Base-by-base conservation (phyloP, 169 alveolate genomes). In the Hammondia hammondi region DNA sequence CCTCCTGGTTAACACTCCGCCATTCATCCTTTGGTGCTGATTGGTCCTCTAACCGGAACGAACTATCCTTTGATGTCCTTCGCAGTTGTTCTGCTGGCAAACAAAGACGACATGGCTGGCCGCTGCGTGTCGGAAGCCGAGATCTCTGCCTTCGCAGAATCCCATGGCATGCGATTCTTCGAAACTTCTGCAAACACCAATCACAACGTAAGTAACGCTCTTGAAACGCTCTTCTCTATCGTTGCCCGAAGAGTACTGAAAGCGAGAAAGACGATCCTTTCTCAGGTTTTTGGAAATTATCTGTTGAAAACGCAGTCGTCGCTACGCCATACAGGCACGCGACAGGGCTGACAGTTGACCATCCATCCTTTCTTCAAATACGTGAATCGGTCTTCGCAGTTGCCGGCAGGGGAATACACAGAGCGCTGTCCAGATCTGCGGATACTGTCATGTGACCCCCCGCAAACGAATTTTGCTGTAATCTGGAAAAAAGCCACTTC, bases 131-230 rank as follows among this genome's bases (percentile, higher is more conserved):
- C 95, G 57, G 24, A 95, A 5, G 94, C 91, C 35, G 98, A 97
- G 46, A 98, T 95, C 14, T 84, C 89, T 48, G 96, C 95, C 29
- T 98, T 97, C 96, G 97, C 98, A 17, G 95, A 91, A 46, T 81
- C 91, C 37, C 96, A 96, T 84, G 98, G 98, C 21, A 97, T 96
- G 91, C 96, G 94, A 71, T 96, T 95, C 81, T 97, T 95, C 95
- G 98, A 97, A 89, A 94, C 97, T 17, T 95, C 97, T 77, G 98
- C 99, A 2, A 91, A 90, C 85, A 96, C 90, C 82, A 98, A 98
- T 12, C 73, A 61, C 32, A 97, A 97, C 81, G 97, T 98, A 10
- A 72, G 91, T 85, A 97, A 97, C 19, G 98, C 96, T 14, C 61
- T 95, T 35, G 85, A 77, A 21, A 24, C 48, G 39, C 93, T 95